Base-by-base conservation (phyloP, 805 yeast genomes). In the Ogataea ramenticola region DNA sequence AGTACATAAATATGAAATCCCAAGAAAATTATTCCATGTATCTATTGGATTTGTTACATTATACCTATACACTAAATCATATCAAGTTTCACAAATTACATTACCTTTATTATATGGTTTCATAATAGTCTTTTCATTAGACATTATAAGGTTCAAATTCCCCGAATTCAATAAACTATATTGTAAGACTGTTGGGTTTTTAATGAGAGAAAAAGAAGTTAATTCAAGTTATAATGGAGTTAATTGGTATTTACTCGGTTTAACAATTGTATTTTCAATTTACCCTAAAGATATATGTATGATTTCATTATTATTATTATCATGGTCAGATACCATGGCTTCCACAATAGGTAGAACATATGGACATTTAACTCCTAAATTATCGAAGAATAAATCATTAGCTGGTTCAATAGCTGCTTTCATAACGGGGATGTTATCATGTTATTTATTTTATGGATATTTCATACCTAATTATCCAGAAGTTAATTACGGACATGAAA, bases 261-360 rank as follows among this genome's bases (percentile, higher is more conserved):
- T 88, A 39, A 67, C 79, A 22, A 66, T 87, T 49, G 87, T 89
- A 10, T 86, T 89, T 55, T 49, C 72, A 1, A 62, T 79, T 20
- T 82, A 79, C 54, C 80, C 91, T 14, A 87, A 88, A 64, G 99
- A 93, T 56, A 80, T 93, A 40, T 71, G 82, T 1, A 68, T 90
- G 24, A 72, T 88, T 68, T 72, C 95, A 20, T 79, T 89, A 3
- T 70, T 89, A 50, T 68, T 91, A 41, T 74, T 93, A 49, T 86
- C 96, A 57, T 93, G 98, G 98, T 89, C 96, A 5, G 99, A 93
- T 59, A 88, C 98, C 10, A 91, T 97, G 2, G 99, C 99, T 2
- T 87, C 96, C 3, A 87, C 96, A 0, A 66, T 90, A 57, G 99
- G 99, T 34, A 74, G 99, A 51, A 76, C 75, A 44, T 91, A 67